Conservation (phyloP, 305 asterid genomes). For the Nicotiana rustica region DNA sequence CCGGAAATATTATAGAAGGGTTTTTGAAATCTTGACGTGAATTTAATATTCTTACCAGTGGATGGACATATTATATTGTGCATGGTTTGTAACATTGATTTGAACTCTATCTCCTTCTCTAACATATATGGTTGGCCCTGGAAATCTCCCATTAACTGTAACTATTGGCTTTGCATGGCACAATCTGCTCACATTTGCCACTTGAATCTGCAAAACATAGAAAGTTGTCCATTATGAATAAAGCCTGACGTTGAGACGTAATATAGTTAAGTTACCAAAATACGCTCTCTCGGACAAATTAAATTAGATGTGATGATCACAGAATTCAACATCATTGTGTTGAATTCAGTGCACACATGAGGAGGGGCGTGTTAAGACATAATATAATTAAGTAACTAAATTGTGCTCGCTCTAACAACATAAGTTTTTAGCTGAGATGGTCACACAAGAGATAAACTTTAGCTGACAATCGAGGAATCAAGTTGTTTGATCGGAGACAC, state of each 20-base stretch:
- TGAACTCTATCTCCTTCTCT: constrained; percentile 47
- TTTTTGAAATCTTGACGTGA: background rate
- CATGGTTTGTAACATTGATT: constrained; percentile 45
- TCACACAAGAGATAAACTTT: background rate
- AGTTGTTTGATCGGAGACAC: background rate
- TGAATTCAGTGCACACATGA: too few species aligned
- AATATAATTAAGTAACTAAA: too few species aligned
- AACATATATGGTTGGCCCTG: constrained; percentile 46
- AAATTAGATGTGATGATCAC: too few species aligned
- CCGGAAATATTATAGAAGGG: background rate
- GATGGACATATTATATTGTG: constrained; percentile 46
- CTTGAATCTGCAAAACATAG: constrained; percentile 37
- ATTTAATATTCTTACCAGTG: constrained; percentile 41
- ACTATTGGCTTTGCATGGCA: constrained; percentile 48
- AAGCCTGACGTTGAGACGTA: background rate
- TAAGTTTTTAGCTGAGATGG: too few species aligned
- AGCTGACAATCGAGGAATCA: background rate
- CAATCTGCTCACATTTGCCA: constrained; percentile 44
- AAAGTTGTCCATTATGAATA: background rate
- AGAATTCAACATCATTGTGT: too few species aligned
- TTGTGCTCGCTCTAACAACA: too few species aligned
- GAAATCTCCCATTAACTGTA: constrained; percentile 46
- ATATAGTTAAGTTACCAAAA: too few species aligned
- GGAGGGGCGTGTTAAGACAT: too few species aligned
- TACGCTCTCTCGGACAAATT: too few species aligned